A percentile compares a stretch with the other conserved stretches of the same genome.
Evolutionary conservation across 257 asterid genomes (phyloP).

Genomic region (Striga asiatica): DNA sequence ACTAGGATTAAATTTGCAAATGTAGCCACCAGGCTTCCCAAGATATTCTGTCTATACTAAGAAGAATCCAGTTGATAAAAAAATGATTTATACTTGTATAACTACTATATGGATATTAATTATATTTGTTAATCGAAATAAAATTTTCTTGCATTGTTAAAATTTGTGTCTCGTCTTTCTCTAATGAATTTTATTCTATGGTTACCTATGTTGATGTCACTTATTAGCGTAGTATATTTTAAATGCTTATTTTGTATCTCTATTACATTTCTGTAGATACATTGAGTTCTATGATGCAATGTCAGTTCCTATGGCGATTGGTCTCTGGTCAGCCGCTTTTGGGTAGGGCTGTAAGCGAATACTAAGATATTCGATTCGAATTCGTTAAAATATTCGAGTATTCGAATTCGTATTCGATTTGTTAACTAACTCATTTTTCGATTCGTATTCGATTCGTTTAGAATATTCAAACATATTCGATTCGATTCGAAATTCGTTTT

Average conservation of each 20-base stretch:
- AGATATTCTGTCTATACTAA: not conserved
- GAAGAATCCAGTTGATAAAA: not conserved
- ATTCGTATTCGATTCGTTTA: too few relatives aligned
- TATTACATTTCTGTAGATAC: slow-evolving; percentile 32
- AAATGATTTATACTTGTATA: too few relatives aligned
- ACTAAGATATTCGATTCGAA: too few relatives aligned
- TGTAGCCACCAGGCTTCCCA: not conserved
- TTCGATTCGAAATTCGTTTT: too few relatives aligned
- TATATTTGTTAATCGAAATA: not conserved
- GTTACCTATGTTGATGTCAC: not conserved
- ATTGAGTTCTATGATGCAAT: slow-evolving; percentile 51
- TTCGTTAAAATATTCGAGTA: too few relatives aligned
- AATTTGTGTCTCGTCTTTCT: not conserved
- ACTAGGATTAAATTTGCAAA: too few relatives aligned
- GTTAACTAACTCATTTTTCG: too few relatives aligned
- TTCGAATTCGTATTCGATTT: too few relatives aligned
- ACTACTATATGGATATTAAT: too few relatives aligned
- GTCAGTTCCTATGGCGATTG: slow-evolving; percentile 80
- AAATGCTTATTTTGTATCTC: not conserved
- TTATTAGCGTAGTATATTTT: too few relatives aligned
- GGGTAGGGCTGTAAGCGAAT: too few relatives aligned
- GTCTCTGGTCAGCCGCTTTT: slow-evolving; percentile 66
- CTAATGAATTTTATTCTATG: not conserved
- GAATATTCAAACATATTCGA: too few relatives aligned
- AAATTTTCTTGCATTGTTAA: slow-evolving; percentile 3